phyloP scores from a whole-genome alignment of 208 protist genomes.

The Leptomonas pyrrhocoris region DNA sequence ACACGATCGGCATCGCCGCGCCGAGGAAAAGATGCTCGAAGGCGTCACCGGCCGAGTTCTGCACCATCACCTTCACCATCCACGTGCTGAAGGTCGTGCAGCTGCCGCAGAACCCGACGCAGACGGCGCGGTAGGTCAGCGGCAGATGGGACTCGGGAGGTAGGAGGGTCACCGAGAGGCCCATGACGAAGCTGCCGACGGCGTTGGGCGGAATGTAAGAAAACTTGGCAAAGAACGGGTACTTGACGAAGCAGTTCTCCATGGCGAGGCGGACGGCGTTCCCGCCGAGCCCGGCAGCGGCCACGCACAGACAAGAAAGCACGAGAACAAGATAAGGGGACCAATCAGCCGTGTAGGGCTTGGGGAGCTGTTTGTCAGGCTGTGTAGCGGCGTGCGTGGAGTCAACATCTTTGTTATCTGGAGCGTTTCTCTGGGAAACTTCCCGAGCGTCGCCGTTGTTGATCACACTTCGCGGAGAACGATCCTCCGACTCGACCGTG shows the following conservation, averaged over 20 bases:
- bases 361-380: background rate
- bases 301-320: slow-evolving; percentile 43
- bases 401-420: background rate
- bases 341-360: slow-evolving; percentile 18
- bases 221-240: slow-evolving; percentile 47
- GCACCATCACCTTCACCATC: slow-evolving; percentile 45
- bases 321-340: slow-evolving; percentile 17
- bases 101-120: slow-evolving; percentile 62
- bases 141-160: slow-evolving; percentile 33
- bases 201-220: slow-evolving; percentile 47
- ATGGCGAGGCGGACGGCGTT: slow-evolving; percentile 50
- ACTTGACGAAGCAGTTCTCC: slow-evolving; percentile 17
- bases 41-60: slow-evolving; percentile 28
- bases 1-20: slow-evolving; percentile 56
- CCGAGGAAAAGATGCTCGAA: slow-evolving; percentile 61
- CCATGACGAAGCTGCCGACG: slow-evolving; percentile 56
- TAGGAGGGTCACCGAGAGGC: slow-evolving; percentile 28
- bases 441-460: background rate
- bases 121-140: slow-evolving; percentile 38
- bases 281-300: slow-evolving; percentile 51
- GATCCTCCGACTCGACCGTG: background rate
- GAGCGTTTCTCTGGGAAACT: background rate
- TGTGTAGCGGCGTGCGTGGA: background rate
- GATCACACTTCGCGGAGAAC: background rate
- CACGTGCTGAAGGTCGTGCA: slow-evolving; percentile 68